These are phyloP conservation scores for Coemansia sp. DNA, from an alignment of 192 early-diverging fungal genomes.

Conservation along the genomic window DNA sequence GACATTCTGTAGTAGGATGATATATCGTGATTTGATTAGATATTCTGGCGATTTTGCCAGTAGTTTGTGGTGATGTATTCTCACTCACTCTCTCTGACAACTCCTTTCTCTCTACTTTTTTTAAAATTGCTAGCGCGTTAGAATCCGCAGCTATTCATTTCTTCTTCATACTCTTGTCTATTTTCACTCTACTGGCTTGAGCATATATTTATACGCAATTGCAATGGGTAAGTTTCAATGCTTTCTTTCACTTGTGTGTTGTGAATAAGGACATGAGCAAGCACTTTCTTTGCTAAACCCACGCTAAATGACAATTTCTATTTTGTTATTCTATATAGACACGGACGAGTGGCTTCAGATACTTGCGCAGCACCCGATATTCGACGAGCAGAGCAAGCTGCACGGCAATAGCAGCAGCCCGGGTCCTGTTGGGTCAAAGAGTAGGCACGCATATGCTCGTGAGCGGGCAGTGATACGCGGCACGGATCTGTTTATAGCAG, in stretches of 20 bases:
- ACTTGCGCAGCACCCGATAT: slow-evolving; percentile 50
- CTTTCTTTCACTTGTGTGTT: background rate
- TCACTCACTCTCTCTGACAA: background rate
- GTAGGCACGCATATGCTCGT: slow-evolving; percentile 10
- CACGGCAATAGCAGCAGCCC: background rate
- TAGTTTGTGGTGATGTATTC: background rate
- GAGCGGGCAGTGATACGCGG: slow-evolving; percentile 49
- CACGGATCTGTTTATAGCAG: slow-evolving; percentile 64
- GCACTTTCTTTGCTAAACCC: background rate
- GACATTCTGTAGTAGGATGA: too few species aligned
- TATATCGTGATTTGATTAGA: background rate
- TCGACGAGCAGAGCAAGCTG: slow-evolving; percentile 15
- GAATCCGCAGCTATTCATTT: background rate
- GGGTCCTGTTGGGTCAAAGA: background rate
- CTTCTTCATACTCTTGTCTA: background rate
- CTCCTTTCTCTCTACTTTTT: background rate
- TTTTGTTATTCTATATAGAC: slow-evolving; percentile 21
- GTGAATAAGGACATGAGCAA: slow-evolving; percentile 6
- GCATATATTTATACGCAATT: background rate
- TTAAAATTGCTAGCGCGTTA: background rate
- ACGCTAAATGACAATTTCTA: background rate
- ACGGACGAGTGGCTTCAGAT: slow-evolving; percentile 56
- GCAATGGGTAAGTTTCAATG: background rate
- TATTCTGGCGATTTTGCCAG: background rate
- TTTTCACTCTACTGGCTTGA: background rate